Evolutionary conservation across 2,329 filamentous ascomycete genomes (phyloP).

Genomic region (Cladobotryum protrusum): DNA sequence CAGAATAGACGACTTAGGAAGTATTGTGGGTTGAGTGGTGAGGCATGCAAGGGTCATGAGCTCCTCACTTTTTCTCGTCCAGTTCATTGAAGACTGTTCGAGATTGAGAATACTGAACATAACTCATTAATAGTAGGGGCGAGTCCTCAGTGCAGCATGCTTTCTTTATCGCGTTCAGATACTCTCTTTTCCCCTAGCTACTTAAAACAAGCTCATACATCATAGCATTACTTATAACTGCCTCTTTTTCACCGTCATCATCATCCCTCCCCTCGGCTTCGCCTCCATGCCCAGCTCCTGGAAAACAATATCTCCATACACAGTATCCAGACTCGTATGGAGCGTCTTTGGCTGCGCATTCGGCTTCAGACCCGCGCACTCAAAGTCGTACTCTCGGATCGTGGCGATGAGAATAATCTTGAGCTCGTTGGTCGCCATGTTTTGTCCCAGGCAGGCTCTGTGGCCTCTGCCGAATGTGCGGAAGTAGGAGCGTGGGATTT

Average conservation of each 20-base stretch:
- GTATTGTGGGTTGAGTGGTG: too few relatives aligned
- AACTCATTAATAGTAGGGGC: too few relatives aligned
- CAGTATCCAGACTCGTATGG: conserved; percentile 20
- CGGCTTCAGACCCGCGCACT: conserved; percentile 15
- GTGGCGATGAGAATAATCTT: conserved; percentile 22
- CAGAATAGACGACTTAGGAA: too few relatives aligned
- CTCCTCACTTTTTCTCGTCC: too few relatives aligned
- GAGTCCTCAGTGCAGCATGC: too few relatives aligned
- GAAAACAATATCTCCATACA: conserved; percentile 11
- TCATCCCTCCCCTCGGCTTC: conserved; percentile 17
- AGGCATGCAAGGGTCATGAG: too few relatives aligned
- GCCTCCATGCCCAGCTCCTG: conserved; percentile 18
- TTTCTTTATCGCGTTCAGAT: too few relatives aligned
- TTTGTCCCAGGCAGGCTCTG: conserved; percentile 31
- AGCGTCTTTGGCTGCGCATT: conserved; percentile 14
- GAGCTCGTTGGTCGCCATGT: conserved; percentile 29
- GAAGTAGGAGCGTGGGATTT: conserved; percentile 11
- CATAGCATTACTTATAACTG: too few relatives aligned
- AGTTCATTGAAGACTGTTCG: too few relatives aligned
- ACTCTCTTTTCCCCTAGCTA: too few relatives aligned
- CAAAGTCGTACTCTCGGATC: conserved; percentile 19
- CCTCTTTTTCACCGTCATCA: conserved; percentile 16
- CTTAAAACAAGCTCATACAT: too few relatives aligned
- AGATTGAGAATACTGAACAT: too few relatives aligned
- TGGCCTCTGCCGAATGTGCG: conserved; percentile 32